These are phyloP conservation scores for Boletus huronensis DNA, from an alignment of 768 basidiomycete genomes.

Conservation along the genomic window DNA sequence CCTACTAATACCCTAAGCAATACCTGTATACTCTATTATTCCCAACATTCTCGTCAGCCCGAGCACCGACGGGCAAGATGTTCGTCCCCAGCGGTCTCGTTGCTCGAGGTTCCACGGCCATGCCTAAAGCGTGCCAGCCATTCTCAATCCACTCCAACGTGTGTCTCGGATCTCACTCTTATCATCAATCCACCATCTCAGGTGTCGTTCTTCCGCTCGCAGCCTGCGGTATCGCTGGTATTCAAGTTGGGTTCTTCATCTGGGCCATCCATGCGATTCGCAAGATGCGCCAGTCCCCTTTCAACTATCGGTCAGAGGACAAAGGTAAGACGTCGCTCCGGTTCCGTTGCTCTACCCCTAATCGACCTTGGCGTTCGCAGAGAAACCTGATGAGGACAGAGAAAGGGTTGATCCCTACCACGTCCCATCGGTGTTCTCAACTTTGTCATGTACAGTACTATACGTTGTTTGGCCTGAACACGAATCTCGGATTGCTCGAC, in stretches of 20 bases:
- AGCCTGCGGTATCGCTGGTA: slow-evolving; percentile 17
- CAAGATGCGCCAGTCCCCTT: slow-evolving; percentile 18
- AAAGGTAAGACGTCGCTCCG: neutral
- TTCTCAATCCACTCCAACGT: slow-evolving; percentile 10
- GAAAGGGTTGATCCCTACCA: slow-evolving; percentile 6
- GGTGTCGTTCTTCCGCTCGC: neutral
- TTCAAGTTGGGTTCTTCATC: slow-evolving; percentile 20
- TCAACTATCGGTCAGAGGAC: neutral
- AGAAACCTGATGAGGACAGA: neutral
- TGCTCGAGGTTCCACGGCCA: neutral
- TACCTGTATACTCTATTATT: neutral
- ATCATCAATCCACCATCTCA: neutral
- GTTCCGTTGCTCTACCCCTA: neutral
- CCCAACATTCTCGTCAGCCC: neutral
- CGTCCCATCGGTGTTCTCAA: neutral
- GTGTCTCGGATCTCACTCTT: neutral
- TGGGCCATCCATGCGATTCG: slow-evolving; percentile 21
- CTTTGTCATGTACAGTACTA: slow-evolving; percentile 63
- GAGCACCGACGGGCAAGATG: slow-evolving; percentile 5
- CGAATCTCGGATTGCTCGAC: slow-evolving; percentile 81
- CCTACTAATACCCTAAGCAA: neutral
- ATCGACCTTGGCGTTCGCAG: slow-evolving; percentile 2
- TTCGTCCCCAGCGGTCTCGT: neutral
- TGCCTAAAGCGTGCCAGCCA: slow-evolving; percentile 9
- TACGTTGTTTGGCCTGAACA: slow-evolving; percentile 85